Base-by-base conservation (phyloP, 352 stramenopile genomes). In the Elongisporangium undulatum region DNA sequence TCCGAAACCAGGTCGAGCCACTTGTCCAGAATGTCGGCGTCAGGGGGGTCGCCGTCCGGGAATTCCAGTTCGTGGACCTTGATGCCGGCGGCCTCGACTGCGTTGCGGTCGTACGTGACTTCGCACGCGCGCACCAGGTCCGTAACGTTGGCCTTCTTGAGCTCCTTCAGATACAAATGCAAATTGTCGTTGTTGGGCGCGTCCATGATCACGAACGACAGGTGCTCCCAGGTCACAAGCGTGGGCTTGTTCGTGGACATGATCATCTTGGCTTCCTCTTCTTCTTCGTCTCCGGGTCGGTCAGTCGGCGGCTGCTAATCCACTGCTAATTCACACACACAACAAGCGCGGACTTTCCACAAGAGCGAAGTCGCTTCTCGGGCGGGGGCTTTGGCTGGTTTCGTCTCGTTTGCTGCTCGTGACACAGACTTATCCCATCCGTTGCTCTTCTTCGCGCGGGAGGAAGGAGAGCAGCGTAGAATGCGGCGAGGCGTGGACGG, bases 171-270 rank as follows among this genome's bases (percentile, higher is more conserved):
- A 74, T 99, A 99, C 23, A 98, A 75, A 61, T 98, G 92, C 55
- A 99, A 77, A 72, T 99, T 99, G 62, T 78, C 85, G 69, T 98
- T 86, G 58, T 92, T 97, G 22, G 97, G 97, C 24, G 95, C 91
- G 74, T 99, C 97, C 92, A 99, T 99, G 67, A 99, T 98, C 34
- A 99, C 85, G 68, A 99, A 99, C 54, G 85, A 91, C 66, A 99
- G 75, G 61, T 95, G 75, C 63, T 94, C 81, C 74, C 82, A 93
- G 69, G 93, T 83, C 62, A 97, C 85, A 64, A 92, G 71, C 53
- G 85, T 92, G 53, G 85, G 85, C 69, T 94, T 94, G 77, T 92
- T 94, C 29, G 82, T 92, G 22, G 78, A 81, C 45, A 82, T 80
- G 62, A 90, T 94, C 85, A 94, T 92, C 56, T 49, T 80, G 23